Base-by-base conservation (phyloP, 306 rosid species). In the Betula pendula region DNA sequence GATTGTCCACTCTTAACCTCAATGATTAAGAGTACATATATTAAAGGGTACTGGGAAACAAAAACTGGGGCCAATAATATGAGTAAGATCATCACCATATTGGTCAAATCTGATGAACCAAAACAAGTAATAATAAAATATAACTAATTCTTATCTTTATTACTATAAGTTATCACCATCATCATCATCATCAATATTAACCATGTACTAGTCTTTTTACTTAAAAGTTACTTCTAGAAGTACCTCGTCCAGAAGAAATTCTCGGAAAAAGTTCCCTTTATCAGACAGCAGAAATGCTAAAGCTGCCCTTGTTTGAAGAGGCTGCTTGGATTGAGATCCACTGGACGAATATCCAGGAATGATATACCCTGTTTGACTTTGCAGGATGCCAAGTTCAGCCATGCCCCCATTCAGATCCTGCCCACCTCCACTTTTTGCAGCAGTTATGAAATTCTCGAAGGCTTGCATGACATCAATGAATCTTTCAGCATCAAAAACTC, bases 391-490 rank as follows among this genome's bases (percentile, higher is more conserved):
- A 79, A 95, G 97, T 67, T 82, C 97, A 76, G 98, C 98, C 98
- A 95, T 95, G 73, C 67, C 75, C 53, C 98, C 98, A 67, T 87
- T 92, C 82, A 95, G 56, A 66, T 49, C 43, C 89, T 90, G 96
- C 58, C 98, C 98, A 66, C 98, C 98, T 56, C 98, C 97, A 89
- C 98, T 95, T 92, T 92, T 95, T 77, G 98, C 97, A 13, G 98
- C 98, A 25, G 97, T 90, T 77, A 92, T 92, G 83, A 95, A 95
- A 87, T 80, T 92, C 75, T 95, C 98, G 19, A 95, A 95, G 79
- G 98, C 97, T 92, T 92, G 98, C 98, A 95, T 95, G 76, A 95
- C 96, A 89, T 92, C 98, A 78, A 92, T 95, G 87, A 95, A 95
- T 86, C 98, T 89, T 83, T 92, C 98, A 33, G 98, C 98, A 69